A percentile compares a stretch with the other conserved stretches of the same genome.
Evolutionary conservation across 768 basidiomycete species (phyloP).

Genomic region (Phallus indusiatus): DNA sequence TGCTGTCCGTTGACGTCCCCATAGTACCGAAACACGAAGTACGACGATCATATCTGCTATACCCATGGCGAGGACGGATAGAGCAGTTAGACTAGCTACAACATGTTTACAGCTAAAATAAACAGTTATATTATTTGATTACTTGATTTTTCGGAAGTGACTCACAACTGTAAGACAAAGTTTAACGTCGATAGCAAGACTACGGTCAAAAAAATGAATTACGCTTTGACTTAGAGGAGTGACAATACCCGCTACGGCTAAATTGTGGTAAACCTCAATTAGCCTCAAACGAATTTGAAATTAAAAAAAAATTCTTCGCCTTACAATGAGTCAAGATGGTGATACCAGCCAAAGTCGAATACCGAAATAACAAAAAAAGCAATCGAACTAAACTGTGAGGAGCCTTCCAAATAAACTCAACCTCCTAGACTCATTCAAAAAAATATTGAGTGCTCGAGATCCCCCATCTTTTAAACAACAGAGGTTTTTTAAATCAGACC

Average conservation of each 20-base stretch:
- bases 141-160: neutral
- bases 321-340: neutral
- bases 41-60: slow-evolving; percentile 6
- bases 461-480: too few species aligned
- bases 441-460: neutral
- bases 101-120: slow-evolving; percentile 5
- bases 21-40: slow-evolving; percentile 7
- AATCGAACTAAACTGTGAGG: neutral
- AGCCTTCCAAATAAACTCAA: slow-evolving; percentile 7
- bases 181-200: neutral
- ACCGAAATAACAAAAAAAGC: slow-evolving; percentile 1
- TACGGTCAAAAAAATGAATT: neutral
- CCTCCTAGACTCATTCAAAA: neutral
- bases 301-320: neutral
- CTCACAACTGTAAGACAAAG: neutral
- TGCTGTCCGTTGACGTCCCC: slow-evolving; percentile 5
- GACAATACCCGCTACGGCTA: neutral
- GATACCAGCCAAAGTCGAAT: neutral
- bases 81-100: neutral
- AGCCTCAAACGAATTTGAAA: neutral
- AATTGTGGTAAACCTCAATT: neutral
- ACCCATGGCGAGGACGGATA: neutral
- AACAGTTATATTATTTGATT: neutral
- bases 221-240: neutral
- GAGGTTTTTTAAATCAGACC: neutral